These are phyloP conservation scores for Podospora comata DNA, from an alignment of 495 filamentous ascomycete genomes.

Conservation along the genomic window DNA sequence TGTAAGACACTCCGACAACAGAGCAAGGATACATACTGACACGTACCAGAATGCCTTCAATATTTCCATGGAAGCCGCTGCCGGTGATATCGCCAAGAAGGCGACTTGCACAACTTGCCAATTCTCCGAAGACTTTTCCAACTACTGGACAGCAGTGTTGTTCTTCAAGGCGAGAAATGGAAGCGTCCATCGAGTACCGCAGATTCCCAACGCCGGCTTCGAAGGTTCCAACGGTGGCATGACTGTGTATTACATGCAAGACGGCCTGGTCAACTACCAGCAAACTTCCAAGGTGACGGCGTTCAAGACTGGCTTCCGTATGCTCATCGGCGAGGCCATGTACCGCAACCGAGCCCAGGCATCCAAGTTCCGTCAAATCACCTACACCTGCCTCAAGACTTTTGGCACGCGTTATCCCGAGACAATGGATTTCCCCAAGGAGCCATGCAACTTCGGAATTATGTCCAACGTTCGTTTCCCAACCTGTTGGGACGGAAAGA, in stretches of 20 bases:
- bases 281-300: conserved; percentile 42
- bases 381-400: conserved; percentile 39
- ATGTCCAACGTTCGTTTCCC: conserved; percentile 41
- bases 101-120: conserved; percentile 38
- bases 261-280: conserved; percentile 26
- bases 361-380: conserved; percentile 37
- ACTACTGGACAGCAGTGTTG: conserved; percentile 46
- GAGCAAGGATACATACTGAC: not conserved
- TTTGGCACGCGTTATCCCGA: conserved; percentile 33
- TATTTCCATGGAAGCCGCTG: conserved; percentile 28
- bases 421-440: conserved; percentile 33
- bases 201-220: conserved; percentile 25
- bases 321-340: conserved; percentile 65
- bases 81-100: conserved; percentile 31
- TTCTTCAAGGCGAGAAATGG: conserved; percentile 42
- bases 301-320: conserved; percentile 60
- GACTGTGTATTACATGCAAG: conserved; percentile 42
- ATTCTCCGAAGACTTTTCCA: conserved; percentile 39
- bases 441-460: conserved; percentile 39
- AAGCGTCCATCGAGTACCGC: conserved; percentile 38
- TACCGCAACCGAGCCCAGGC: conserved; percentile 36
- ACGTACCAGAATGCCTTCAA: conserved; percentile 23
- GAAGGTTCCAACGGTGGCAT: conserved; percentile 32
- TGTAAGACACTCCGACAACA: not conserved
- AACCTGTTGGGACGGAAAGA: conserved; percentile 34